phyloP scores from a whole-genome alignment of 805 yeast genomes.

The Sporopachydermia lactativora region DNA sequence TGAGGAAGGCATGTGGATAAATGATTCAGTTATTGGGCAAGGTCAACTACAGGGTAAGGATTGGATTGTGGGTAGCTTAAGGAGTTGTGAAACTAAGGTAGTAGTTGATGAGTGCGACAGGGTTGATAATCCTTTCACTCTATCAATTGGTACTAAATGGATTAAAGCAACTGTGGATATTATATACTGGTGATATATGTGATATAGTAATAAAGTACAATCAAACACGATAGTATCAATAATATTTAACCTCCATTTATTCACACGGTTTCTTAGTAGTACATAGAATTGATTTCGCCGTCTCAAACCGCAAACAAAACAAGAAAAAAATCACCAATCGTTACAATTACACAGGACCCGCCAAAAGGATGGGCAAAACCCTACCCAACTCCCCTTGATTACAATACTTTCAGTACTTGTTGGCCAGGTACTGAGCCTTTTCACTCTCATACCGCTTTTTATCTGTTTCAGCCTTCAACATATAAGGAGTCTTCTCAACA shows the following conservation, averaged over 20 bases:
- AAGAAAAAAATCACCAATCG: not conserved
- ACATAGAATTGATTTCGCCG: not conserved
- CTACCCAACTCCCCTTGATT: not conserved
- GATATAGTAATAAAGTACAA: too few species aligned
- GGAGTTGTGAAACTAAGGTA: not conserved
- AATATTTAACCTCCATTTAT: not conserved
- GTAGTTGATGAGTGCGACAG: not conserved
- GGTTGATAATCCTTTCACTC: not conserved
- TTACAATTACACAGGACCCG: conserved; percentile 1
- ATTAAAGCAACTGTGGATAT: not conserved
- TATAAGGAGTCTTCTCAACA: conserved; percentile 82
- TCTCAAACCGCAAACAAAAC: not conserved
- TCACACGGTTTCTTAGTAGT: conserved; percentile 1
- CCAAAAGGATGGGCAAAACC: not conserved
- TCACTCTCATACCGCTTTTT: conserved; percentile 96
- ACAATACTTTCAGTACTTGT: conserved; percentile 16
- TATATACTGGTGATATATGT: not conserved
- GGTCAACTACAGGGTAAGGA: not conserved
- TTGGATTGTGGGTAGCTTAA: not conserved
- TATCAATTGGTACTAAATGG: not conserved
- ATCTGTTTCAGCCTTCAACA: conserved; percentile 86
- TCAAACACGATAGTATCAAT: too few species aligned
- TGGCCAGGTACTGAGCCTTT: conserved; percentile 69
- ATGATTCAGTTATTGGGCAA: not conserved
- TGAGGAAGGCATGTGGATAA: not conserved